These are phyloP conservation scores for Fusarium buharicum DNA, from an alignment of 2,329 filamentous ascomycete genomes.

Conservation along the genomic window DNA sequence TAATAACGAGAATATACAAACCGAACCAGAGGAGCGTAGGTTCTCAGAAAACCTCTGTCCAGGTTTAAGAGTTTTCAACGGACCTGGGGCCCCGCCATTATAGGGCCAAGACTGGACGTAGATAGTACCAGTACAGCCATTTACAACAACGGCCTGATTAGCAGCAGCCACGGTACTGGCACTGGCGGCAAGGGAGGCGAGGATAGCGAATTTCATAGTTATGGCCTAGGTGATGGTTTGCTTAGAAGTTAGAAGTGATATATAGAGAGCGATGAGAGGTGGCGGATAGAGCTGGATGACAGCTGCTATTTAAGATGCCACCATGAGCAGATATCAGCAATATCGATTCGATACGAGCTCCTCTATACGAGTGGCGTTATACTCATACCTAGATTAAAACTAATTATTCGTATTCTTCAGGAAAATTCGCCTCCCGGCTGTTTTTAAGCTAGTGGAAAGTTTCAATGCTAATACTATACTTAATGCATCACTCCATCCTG, in stretches of 20 bases:
- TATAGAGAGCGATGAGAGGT: background rate
- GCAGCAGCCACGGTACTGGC: conserved; percentile 47
- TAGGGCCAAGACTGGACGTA: conserved; percentile 53
- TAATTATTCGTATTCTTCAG: background rate
- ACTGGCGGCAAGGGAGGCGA: conserved; percentile 45
- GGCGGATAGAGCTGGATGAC: conserved; percentile 3
- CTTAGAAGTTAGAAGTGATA: background rate
- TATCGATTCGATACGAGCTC: conserved; percentile 4
- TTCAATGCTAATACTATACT: background rate
- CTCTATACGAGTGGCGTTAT: conserved; percentile 5
- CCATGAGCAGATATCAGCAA: background rate
- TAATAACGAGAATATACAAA: conserved; percentile 23
- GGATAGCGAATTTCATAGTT: conserved; percentile 46
- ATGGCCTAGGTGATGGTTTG: background rate
- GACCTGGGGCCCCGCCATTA: conserved; percentile 46
- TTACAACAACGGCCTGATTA: conserved; percentile 50
- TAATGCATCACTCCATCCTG: background rate
- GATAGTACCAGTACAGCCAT: conserved; percentile 48
- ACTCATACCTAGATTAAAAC: background rate
- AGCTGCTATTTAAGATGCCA: conserved; percentile 10
- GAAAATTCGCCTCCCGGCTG: background rate
- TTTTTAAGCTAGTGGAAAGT: background rate
- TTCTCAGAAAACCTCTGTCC: conserved; percentile 51
- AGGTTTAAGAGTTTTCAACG: conserved; percentile 47
- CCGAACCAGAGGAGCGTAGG: conserved; percentile 50